Conservation (phyloP, 148 eudicot species). For the Limonium bicolor region DNA sequence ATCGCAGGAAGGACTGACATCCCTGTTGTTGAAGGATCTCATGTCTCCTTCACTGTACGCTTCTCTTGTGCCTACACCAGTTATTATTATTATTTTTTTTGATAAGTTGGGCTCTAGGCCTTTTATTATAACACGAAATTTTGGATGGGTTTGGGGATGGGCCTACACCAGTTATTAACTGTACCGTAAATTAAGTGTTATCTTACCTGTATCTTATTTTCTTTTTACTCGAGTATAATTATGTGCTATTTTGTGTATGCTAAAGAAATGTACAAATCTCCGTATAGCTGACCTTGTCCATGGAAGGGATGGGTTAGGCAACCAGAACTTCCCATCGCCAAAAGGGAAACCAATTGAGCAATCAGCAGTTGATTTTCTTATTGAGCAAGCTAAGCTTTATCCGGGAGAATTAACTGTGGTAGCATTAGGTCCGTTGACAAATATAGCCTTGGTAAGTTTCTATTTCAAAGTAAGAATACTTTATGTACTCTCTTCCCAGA, state of each 20-base stretch:
- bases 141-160: background rate
- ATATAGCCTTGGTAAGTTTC: conserved; percentile 83
- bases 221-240: too few relatives aligned
- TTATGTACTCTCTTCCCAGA: background rate
- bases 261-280: conserved; percentile 80
- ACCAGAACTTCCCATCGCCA: conserved; percentile 88
- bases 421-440: conserved; percentile 92
- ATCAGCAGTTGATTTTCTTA: conserved; percentile 66
- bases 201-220: too few relatives aligned
- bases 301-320: conserved; percentile 92
- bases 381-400: conserved; percentile 45
- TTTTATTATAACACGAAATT: background rate
- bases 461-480: conserved; percentile 1
- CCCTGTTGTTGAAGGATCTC: conserved; percentile 93
- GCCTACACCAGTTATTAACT: too few relatives aligned
- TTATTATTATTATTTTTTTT: background rate
- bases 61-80: background rate
- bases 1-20: conserved; percentile 73
- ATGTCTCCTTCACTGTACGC: conserved; percentile 58
- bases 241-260: background rate
- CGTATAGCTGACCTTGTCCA: conserved; percentile 93
- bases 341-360: conserved; percentile 59
- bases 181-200: too few relatives aligned
- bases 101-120: too few relatives aligned
- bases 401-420: conserved; percentile 87